Evolutionary conservation across 345 rosid species (phyloP).

Genomic region (Linum tenue): DNA sequence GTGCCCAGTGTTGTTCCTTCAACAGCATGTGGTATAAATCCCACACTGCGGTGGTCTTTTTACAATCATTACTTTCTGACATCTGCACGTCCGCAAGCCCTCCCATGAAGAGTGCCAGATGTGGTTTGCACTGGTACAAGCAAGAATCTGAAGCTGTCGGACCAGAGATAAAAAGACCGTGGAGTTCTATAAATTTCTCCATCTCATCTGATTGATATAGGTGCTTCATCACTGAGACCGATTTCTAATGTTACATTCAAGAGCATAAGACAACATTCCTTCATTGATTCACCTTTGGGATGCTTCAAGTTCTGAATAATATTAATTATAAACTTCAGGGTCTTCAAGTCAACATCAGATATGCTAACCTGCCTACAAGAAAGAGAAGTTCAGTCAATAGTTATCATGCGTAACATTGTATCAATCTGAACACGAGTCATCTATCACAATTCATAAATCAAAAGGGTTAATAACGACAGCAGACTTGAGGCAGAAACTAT

Average conservation of each 20-base stretch:
- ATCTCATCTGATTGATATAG: slow-evolving; percentile 50
- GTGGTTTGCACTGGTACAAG: slow-evolving; percentile 44
- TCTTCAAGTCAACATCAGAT: slow-evolving; percentile 49
- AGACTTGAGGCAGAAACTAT: background rate
- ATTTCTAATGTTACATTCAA: slow-evolving; percentile 43
- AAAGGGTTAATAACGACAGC: background rate
- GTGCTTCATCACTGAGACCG: slow-evolving; percentile 40
- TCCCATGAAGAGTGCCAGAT: slow-evolving; percentile 60
- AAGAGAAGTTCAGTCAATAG: slow-evolving; percentile 15
- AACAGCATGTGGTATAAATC: slow-evolving; percentile 72
- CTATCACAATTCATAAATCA: background rate
- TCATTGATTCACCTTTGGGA: slow-evolving; percentile 24
- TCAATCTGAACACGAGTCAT: background rate
- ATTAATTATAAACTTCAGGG: slow-evolving; percentile 45
- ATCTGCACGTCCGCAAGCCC: slow-evolving; percentile 54
- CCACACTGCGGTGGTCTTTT: slow-evolving; percentile 57
- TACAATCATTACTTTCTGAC: slow-evolving; percentile 51
- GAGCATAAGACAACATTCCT: slow-evolving; percentile 33
- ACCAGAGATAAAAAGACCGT: slow-evolving; percentile 44
- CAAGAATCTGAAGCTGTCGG: slow-evolving; percentile 29
- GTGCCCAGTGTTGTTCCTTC: slow-evolving; percentile 73
- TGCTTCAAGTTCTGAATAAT: slow-evolving; percentile 32
- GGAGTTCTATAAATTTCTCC: slow-evolving; percentile 57
- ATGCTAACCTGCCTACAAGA: slow-evolving; percentile 47
- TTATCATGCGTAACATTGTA: background rate